Percentiles rank a stretch among this genome's conserved stretches.
Conservation (phyloP, 352 stramenopile genomes). For the Globisporangium nodosum region DNA sequence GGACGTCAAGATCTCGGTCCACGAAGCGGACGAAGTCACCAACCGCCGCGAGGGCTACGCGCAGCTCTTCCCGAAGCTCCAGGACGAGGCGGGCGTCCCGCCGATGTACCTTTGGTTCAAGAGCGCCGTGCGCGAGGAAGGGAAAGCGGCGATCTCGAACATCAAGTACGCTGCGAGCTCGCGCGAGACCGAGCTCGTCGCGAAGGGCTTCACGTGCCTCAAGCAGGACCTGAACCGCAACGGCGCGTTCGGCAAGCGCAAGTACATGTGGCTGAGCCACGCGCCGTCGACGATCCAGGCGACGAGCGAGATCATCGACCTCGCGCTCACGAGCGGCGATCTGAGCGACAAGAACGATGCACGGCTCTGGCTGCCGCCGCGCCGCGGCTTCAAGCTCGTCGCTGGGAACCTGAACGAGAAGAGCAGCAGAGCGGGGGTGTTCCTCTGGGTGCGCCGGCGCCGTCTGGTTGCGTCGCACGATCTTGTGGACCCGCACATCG, state of each 20-base stretch:
- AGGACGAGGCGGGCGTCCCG: constrained; percentile 30
- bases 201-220: constrained; percentile 70
- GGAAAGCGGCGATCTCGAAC: constrained; percentile 54
- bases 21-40: constrained; percentile 52
- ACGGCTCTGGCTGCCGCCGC: constrained; percentile 55
- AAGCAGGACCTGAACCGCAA: constrained; percentile 63
- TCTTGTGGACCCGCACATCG: constrained; percentile 43
- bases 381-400: constrained; percentile 73
- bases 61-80: constrained; percentile 48
- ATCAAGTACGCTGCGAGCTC: constrained; percentile 60
- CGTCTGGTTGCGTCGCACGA: constrained; percentile 34
- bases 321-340: constrained; percentile 59
- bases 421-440: constrained; percentile 42
- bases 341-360: constrained; percentile 62
- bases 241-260: constrained; percentile 61
- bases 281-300: constrained; percentile 39
- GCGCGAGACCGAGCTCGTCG: constrained; percentile 66
- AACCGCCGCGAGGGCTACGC: constrained; percentile 52
- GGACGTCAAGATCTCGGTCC: constrained; percentile 57
- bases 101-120: constrained; percentile 65
- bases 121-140: constrained; percentile 44
- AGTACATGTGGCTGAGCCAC: constrained; percentile 72
- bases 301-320: constrained; percentile 55
- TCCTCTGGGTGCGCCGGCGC: constrained; percentile 52
- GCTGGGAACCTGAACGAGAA: constrained; percentile 66